Evolutionary conservation across 441 rosid genomes (phyloP).

Genomic region (Eruca vesicaria): DNA sequence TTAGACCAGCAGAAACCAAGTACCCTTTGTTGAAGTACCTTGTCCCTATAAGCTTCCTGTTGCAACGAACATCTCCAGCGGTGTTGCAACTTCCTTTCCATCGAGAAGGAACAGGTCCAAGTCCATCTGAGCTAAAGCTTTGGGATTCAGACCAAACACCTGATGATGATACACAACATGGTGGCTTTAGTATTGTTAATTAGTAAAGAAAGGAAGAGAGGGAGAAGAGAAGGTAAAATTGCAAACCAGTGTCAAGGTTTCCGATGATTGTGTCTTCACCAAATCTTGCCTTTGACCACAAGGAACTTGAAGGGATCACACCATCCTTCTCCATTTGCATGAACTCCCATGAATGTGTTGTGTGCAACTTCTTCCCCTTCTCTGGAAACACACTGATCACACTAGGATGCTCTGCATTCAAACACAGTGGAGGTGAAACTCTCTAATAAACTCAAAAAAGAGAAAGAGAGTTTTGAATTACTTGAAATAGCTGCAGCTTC

Average conservation of each 20-base stretch:
- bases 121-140: conserved; percentile 55
- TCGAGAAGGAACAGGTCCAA: conserved; percentile 48
- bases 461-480: background rate
- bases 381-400: conserved; percentile 15
- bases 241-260: conserved; percentile 58
- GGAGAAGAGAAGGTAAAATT: background rate
- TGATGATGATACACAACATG: conserved; percentile 18
- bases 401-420: conserved; percentile 1
- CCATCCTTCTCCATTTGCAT: conserved; percentile 15
- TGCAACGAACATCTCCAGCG: conserved; percentile 1
- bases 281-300: conserved; percentile 18
- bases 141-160: conserved; percentile 69
- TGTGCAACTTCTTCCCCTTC: conserved; percentile 4
- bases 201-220: background rate
- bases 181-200: background rate
- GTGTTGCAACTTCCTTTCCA: conserved; percentile 10
- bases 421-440: background rate
- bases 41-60: conserved; percentile 21
- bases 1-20: background rate
- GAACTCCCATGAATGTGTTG: conserved; percentile 17
- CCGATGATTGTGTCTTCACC: conserved; percentile 20
- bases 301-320: conserved; percentile 8
- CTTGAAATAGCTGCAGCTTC: conserved; percentile 15
- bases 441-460: background rate
- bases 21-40: conserved; percentile 19